Conservation (phyloP, 106 monocot species). For the Chionographis japonica region DNA sequence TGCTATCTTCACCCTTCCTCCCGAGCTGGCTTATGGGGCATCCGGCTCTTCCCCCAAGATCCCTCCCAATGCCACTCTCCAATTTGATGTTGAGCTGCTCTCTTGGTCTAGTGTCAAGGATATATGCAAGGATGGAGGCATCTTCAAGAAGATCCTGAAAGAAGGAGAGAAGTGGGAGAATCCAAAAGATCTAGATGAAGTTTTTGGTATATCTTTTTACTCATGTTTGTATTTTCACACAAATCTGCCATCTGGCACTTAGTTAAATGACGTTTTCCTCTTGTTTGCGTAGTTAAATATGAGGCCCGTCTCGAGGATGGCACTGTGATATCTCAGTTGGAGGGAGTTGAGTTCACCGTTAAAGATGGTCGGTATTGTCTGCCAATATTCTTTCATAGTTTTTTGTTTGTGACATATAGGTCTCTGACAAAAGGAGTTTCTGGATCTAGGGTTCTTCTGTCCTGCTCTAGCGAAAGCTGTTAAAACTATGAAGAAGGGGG, state of each 20-base stretch:
- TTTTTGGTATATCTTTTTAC: conserved; percentile 32
- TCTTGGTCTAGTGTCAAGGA: conserved; percentile 79
- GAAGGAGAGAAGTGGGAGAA: conserved; percentile 86
- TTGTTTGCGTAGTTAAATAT: conserved; percentile 49
- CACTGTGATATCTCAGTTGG: conserved; percentile 61
- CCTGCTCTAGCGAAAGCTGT: conserved; percentile 67
- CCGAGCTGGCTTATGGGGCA: conserved; percentile 64
- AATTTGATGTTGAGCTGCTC: conserved; percentile 77
- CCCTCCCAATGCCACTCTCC: conserved; percentile 65
- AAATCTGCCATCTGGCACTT: not conserved
- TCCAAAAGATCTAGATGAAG: conserved; percentile 80
- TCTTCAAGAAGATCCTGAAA: conserved; percentile 58
- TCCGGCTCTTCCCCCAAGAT: conserved; percentile 62
- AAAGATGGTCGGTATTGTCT: conserved; percentile 55
- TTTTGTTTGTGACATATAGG: not conserved
- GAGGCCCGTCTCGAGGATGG: conserved; percentile 79
- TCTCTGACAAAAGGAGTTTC: not conserved
- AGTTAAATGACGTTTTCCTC: too few species aligned
- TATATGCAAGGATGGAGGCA: conserved; percentile 72
- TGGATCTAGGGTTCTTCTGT: conserved; percentile 46
- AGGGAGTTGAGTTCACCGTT: conserved; percentile 84
- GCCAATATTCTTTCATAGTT: too few species aligned
- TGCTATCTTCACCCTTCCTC: conserved; percentile 65
- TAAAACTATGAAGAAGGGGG: conserved; percentile 76
- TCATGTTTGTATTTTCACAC: not conserved